These are phyloP conservation scores for Isochrysis galbana DNA, from an alignment of 78 protist species.

Conservation along the genomic window DNA sequence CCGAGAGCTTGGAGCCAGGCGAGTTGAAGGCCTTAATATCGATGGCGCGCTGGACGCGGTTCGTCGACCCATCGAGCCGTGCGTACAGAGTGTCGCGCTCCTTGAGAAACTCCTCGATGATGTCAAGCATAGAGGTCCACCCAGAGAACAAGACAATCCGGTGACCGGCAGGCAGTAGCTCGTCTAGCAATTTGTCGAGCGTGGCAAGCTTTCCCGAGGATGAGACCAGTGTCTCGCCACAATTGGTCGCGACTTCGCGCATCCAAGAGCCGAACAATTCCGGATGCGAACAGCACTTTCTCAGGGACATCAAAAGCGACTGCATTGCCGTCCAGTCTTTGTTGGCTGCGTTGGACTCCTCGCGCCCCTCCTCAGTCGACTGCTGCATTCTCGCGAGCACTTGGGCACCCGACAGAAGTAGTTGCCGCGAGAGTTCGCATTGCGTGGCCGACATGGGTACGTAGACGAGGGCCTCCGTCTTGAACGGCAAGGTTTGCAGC, in stretches of 20 bases:
- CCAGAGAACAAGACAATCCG: constrained; percentile 90
- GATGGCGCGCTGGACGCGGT: constrained; percentile 26
- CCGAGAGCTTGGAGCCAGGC: constrained; percentile 9
- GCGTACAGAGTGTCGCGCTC: not conserved
- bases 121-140: constrained; percentile 45
- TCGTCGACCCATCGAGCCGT: constrained; percentile 73
- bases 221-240: constrained; percentile 36
- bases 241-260: not conserved
- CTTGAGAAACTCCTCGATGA: constrained; percentile 63
- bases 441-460: constrained; percentile 25
- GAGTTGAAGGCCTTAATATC: constrained; percentile 59
- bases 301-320: constrained; percentile 54
- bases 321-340: not conserved
- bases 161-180: constrained; percentile 72
- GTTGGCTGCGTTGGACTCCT: not conserved
- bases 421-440: not conserved
- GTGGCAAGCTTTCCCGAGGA: constrained; percentile 89
- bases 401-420: not conserved
- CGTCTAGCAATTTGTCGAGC: constrained; percentile 84
- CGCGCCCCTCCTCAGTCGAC: constrained; percentile 12
- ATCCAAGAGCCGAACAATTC: constrained; percentile 55
- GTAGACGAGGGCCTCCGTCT: constrained; percentile 34
- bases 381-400: not conserved
- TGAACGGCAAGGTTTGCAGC: constrained; percentile 4
- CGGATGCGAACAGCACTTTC: constrained; percentile 77